Conservation (phyloP, 805 yeast species). For the Candida boleticola region DNA sequence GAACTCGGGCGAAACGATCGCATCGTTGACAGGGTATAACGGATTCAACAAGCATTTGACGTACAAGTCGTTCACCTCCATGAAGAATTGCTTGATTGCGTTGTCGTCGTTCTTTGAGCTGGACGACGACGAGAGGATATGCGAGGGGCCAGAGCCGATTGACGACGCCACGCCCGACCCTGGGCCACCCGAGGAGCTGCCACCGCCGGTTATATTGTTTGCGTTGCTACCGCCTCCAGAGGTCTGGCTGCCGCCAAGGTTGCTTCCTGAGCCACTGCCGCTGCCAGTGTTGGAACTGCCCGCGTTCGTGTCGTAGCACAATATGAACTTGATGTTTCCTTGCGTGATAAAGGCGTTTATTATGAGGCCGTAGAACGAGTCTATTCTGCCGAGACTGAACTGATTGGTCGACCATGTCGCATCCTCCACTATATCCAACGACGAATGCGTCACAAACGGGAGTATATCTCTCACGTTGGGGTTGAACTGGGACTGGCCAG, state of each 20-base stretch:
- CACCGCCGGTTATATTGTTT: not conserved
- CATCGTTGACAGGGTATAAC: slow-evolving; percentile 74
- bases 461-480: slow-evolving; percentile 72
- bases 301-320: slow-evolving; percentile 38
- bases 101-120: slow-evolving; percentile 51
- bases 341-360: slow-evolving; percentile 88
- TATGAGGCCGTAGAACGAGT: slow-evolving; percentile 77
- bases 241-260: not conserved
- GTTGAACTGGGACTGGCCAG: slow-evolving; percentile 62
- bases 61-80: slow-evolving; percentile 83
- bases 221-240: slow-evolving; percentile 2
- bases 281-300: slow-evolving; percentile 48
- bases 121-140: slow-evolving; percentile 5
- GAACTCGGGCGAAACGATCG: slow-evolving; percentile 70
- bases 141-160: slow-evolving; percentile 5
- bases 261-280: slow-evolving; percentile 22
- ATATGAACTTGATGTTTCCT: slow-evolving; percentile 78
- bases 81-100: slow-evolving; percentile 76
- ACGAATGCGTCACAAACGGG: slow-evolving; percentile 85
- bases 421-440: slow-evolving; percentile 90
- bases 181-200: slow-evolving; percentile 29
- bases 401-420: slow-evolving; percentile 72
- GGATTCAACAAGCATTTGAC: slow-evolving; percentile 85
- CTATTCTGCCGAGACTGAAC: slow-evolving; percentile 73
- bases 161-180: slow-evolving; percentile 7